These are phyloP conservation scores for Xylaria sp. DNA, from an alignment of 2,329 filamentous ascomycete species.

Conservation along the genomic window DNA sequence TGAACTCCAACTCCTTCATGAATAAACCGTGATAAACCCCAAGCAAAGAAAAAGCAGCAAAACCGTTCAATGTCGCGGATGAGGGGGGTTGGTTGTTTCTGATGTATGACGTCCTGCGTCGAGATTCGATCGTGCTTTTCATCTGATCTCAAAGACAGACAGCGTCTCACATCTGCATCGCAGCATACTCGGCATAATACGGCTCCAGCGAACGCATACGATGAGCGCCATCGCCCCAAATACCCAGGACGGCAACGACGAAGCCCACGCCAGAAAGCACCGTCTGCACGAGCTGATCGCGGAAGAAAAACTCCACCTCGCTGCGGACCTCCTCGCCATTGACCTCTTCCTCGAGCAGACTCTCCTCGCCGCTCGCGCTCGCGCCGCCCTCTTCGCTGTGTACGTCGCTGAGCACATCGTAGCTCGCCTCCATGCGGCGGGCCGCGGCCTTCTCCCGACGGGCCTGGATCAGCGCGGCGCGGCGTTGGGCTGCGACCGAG, in stretches of 20 bases:
- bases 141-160: no score
- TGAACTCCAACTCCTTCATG: no score
- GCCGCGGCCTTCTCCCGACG: conserved; percentile 31
- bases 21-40: no score
- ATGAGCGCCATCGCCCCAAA: conserved; percentile 58
- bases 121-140: no score
- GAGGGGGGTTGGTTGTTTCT: no score
- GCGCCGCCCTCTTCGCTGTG: conserved; percentile 46
- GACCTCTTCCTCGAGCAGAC: conserved; percentile 37
- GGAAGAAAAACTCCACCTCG: conserved; percentile 51
- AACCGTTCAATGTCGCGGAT: no score
- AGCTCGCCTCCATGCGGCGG: conserved; percentile 62
- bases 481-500: conserved; percentile 26
- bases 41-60: no score
- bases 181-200: no score
- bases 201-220: neutral
- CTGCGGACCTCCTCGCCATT: conserved; percentile 59
- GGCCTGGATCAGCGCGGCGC: conserved; percentile 28
- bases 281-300: conserved; percentile 50
- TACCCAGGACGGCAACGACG: conserved; percentile 56
- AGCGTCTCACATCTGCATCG: no score
- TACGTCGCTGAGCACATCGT: conserved; percentile 56
- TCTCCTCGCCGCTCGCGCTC: conserved; percentile 37
- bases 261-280: conserved; percentile 53
- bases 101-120: no score